phyloP scores from a whole-genome alignment of 2,329 filamentous ascomycete genomes.

The Aspergillus brasiliensis region DNA sequence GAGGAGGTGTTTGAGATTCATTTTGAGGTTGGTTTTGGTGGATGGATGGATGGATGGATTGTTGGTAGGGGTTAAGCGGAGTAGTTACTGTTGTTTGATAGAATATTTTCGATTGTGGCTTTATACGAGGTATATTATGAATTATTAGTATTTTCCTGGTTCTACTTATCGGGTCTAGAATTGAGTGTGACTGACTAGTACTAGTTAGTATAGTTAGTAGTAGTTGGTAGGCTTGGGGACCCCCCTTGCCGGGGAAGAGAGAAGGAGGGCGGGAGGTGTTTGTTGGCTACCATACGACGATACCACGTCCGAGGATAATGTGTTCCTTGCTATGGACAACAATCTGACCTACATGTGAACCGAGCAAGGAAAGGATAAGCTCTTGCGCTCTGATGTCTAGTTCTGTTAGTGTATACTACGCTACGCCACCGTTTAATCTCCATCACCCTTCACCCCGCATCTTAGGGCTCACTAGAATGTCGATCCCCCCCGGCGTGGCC shows the following conservation, averaged over 20 bases:
- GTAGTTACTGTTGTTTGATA: too few relatives aligned
- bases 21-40: constrained; percentile 7
- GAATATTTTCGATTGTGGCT: background rate
- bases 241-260: too few relatives aligned
- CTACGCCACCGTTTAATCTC: background rate
- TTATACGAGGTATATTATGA: background rate
- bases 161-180: too few relatives aligned
- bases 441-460: constrained; percentile 11
- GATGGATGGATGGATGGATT: too few relatives aligned
- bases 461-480: background rate
- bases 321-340: background rate
- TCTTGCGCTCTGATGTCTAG: background rate
- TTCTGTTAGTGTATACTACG: too few relatives aligned
- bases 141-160: too few relatives aligned
- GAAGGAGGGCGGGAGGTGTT: too few relatives aligned
- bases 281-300: background rate
- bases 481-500: background rate
- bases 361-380: background rate
- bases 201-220: too few relatives aligned
- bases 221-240: too few relatives aligned
- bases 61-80: too few relatives aligned
- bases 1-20: constrained; percentile 27
- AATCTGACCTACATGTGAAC: background rate
- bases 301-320: background rate
- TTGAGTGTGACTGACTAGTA: too few relatives aligned